Conservation (phyloP, 2,329 filamentous ascomycete genomes). For the Fusarium marasasianum region DNA sequence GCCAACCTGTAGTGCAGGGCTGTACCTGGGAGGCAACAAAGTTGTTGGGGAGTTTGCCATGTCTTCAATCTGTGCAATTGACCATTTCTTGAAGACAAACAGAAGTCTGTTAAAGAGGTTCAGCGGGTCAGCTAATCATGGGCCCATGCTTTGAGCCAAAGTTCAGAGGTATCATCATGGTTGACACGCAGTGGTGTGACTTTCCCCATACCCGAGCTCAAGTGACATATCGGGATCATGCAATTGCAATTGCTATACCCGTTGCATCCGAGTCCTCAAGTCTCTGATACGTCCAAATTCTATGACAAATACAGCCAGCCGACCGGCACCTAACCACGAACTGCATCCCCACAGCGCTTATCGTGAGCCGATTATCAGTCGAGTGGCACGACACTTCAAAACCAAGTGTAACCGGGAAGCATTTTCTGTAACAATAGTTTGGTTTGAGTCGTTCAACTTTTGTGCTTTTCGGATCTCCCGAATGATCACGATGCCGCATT, state of each 20-base stretch:
- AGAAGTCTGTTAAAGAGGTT: neutral
- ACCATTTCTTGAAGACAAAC: neutral
- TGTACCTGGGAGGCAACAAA: constrained; percentile 1
- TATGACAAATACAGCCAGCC: neutral
- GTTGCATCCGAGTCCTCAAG: constrained; percentile 8
- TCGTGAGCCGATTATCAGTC: constrained; percentile 28
- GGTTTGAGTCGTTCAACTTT: neutral
- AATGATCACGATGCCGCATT: constrained; percentile 12
- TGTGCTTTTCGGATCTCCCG: constrained; percentile 9
- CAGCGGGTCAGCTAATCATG: constrained; percentile 15
- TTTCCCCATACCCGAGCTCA: constrained; percentile 3
- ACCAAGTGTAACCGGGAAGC: neutral
- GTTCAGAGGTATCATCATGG: constrained; percentile 8
- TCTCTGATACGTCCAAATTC: constrained; percentile 12
- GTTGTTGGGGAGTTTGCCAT: neutral
- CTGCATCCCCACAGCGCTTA: constrained; percentile 17
- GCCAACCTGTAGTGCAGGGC: neutral
- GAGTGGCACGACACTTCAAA: constrained; percentile 32
- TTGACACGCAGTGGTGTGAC: constrained; percentile 31
- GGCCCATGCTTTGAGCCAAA: constrained; percentile 7
- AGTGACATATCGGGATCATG: constrained; percentile 26
- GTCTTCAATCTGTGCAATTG: neutral
- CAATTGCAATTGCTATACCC: constrained; percentile 32
- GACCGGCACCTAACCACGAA: neutral
- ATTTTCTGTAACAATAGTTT: constrained; percentile 6